Percentiles rank a stretch among this genome's conserved stretches.
Evolutionary conservation across 2,329 filamentous ascomycete species (phyloP).

Genomic region (Tympanopsis confertula): DNA sequence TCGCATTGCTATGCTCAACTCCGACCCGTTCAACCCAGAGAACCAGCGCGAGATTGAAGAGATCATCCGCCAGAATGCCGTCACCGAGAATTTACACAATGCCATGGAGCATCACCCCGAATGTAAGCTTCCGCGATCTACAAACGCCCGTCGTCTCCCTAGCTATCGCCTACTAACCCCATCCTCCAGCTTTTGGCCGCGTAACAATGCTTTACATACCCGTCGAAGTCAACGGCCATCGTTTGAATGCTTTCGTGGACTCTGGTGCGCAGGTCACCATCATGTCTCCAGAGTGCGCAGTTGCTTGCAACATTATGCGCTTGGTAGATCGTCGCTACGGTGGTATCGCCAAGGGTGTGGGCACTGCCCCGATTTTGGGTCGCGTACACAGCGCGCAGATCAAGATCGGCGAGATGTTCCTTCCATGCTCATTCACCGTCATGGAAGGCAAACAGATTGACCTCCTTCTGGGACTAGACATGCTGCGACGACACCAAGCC

Average conservation of each 20-base stretch:
- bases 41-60: slow-evolving; percentile 89
- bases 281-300: slow-evolving; percentile 90
- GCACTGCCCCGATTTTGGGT: slow-evolving; percentile 86
- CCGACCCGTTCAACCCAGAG: slow-evolving; percentile 87
- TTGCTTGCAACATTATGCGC: slow-evolving; percentile 89
- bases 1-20: slow-evolving; percentile 75
- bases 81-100: slow-evolving; percentile 90
- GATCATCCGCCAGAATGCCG: slow-evolving; percentile 87
- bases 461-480: slow-evolving; percentile 83
- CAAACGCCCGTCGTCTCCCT: neutral
- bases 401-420: slow-evolving; percentile 74
- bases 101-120: slow-evolving; percentile 96
- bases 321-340: slow-evolving; percentile 86
- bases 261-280: slow-evolving; percentile 96
- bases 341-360: slow-evolving; percentile 84
- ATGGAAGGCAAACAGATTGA: slow-evolving; percentile 99
- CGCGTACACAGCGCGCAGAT: slow-evolving; percentile 93
- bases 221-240: slow-evolving; percentile 84
- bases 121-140: slow-evolving; percentile 44
- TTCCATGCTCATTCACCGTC: slow-evolving; percentile 93
- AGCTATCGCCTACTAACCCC: slow-evolving; percentile 3
- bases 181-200: slow-evolving; percentile 66
- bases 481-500: slow-evolving; percentile 92
- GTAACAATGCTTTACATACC: slow-evolving; percentile 96
- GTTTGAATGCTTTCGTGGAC: slow-evolving; percentile 91